Base-by-base conservation (phyloP, 257 asterid genomes). In the Ocimum tenuiflorum region DNA sequence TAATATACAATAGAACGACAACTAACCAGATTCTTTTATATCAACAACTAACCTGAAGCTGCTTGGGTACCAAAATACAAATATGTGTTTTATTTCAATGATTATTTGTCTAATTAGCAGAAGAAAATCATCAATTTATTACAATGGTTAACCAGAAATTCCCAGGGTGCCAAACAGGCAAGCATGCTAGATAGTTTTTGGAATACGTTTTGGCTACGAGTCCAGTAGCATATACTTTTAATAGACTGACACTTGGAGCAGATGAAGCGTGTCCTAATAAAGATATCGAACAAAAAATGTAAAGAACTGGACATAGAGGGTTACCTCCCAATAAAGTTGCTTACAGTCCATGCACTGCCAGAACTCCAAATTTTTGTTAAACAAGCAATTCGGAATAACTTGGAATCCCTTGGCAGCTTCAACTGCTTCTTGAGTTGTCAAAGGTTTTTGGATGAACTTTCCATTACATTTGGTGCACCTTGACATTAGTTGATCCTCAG, bases 251-350 rank as follows among this genome's bases (percentile, higher is more conserved):
- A 17, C 20, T 51, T 6, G 22, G 31, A 42, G 46, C 9, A 42
- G 41, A 9, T 48, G 14, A 43, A 45, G 51, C 13, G 8, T 15
- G 17, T n/a, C 31, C 22, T 49, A 11, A 0, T 8, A 52, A 22
- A 23, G 7, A 8, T 12, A 2, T 19, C 13, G 7, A 20, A 19
- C 0, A 9, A 10, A 22, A 36, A 42, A 20, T 12, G 8, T 33
- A 23, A 57, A 53, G 47, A 29, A 39, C 61, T 14, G 60, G 24
- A 20, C 9, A 54, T 35, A 15, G 19, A 70, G 31, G 67, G 11
- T 10, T 85, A 89, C 95, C 97, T 87, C 99, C 99, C 97, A 92
- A 79, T 89, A 92, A 57, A 92, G 90, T 70, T 87, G 97, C 79
- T 83, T 81, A 82, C 97, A 92, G 74, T 89, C 95, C 85, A 64